Base-by-base conservation (phyloP, 495 filamentous ascomycete species). In the Glonium stellatum region DNA sequence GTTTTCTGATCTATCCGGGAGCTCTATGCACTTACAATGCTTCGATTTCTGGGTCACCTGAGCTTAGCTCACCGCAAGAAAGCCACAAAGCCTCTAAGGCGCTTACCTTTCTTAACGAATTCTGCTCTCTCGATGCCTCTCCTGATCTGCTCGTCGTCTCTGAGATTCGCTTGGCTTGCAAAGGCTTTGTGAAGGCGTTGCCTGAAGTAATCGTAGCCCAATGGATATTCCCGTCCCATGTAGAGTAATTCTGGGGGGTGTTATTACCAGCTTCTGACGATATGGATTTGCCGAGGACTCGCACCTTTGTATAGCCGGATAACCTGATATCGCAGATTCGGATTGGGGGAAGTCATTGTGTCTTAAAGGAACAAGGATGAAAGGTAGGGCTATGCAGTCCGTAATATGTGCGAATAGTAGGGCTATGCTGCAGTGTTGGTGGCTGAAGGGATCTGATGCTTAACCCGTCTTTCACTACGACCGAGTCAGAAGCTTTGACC, bases 291-390 rank as follows among this genome's bases (percentile, higher is more conserved):
- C 19, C n/a, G 34, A 41, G 21, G n/a, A 36, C 63, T 71, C 13
- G n/a, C 71, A 89, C 92, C 88, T 84, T 96, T 97, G 78, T 98
- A 98, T 54, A 97, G 82, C 19, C 80, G 80, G 54, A 95, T 89
- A 35, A 97, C 93, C 69, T 95, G 84, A 52, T 80, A 78, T 49
- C 91, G 82, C 5, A 96, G 81, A 57, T 80, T 54, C 4, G 62
- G 60, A 51, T 60, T 57, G 8, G 60, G 34, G 13, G 67, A 51
- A 59, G 57, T 56, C 76, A 18, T 76, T 31, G 27, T 31, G 27
- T 31, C 72, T 54, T 81, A 83, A 31, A 31, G 6, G 27, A 6
- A 2, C 4, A 76, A 31, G 27, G 27, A 31, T 31, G 27, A 31
- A 6, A 6, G 27, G 27, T 31, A 31, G 27, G 27, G 27, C 27